phyloP scores from a whole-genome alignment of 805 yeast genomes.

The Lipomyces yamadae region DNA sequence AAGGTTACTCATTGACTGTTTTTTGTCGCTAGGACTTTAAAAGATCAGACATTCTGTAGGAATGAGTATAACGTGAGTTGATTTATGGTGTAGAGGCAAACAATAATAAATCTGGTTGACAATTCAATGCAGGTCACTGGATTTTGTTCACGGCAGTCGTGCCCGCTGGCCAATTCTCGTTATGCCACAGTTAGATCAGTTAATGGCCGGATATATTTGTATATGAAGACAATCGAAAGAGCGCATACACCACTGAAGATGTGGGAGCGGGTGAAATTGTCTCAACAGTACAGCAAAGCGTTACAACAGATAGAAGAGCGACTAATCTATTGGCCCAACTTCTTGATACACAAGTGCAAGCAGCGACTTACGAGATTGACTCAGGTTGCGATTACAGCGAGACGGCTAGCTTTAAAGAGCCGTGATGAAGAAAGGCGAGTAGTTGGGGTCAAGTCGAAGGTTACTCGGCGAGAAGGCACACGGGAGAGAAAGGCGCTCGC shows the following conservation, averaged over 20 bases:
- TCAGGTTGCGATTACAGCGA: slow-evolving; percentile 93
- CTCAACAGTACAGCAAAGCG: slow-evolving; percentile 87
- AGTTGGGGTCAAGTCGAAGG: slow-evolving; percentile 92
- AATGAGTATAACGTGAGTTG: slow-evolving; percentile 80
- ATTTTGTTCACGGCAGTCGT: slow-evolving; percentile 87
- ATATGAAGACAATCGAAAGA: slow-evolving; percentile 97
- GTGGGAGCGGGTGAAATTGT: slow-evolving; percentile 93
- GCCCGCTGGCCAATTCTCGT: slow-evolving; percentile 93
- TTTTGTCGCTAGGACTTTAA: slow-evolving; percentile 56
- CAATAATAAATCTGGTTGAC: neutral
- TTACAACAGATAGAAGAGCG: slow-evolving; percentile 86
- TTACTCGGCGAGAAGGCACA: slow-evolving; percentile 89
- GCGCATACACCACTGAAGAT: slow-evolving; percentile 91
- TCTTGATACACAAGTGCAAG: slow-evolving; percentile 88
- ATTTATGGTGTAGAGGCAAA: neutral
- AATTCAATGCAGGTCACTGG: slow-evolving; percentile 60
- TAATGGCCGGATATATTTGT: slow-evolving; percentile 78
- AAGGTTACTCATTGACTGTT: neutral
- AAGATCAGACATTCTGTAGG: slow-evolving; percentile 90
- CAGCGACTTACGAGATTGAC: slow-evolving; percentile 93
- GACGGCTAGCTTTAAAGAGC: slow-evolving; percentile 79
- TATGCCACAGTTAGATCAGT: slow-evolving; percentile 85
- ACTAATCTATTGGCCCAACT: slow-evolving; percentile 90
- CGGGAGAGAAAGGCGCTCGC: slow-evolving; percentile 96
- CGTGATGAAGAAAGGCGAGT: slow-evolving; percentile 86